A percentile compares a stretch with the other conserved stretches of the same genome.
These are phyloP conservation scores for Cyberlindnera amylophila DNA, from an alignment of 805 yeast genomes.

Conservation along the genomic window DNA sequence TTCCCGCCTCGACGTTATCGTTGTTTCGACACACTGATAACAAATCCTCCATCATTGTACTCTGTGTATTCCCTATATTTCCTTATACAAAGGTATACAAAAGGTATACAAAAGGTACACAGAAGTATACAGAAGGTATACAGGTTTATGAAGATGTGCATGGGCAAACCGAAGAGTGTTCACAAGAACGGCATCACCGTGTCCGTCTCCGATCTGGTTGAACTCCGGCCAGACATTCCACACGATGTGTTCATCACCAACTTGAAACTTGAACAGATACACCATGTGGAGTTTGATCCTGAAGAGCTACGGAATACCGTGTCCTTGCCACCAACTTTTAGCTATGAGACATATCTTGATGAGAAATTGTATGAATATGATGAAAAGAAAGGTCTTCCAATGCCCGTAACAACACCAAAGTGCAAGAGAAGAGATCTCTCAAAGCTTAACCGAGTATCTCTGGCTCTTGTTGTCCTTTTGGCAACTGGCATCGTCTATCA, in stretches of 20 bases:
- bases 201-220: neutral
- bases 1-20: too few relatives aligned
- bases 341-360: neutral
- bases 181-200: neutral
- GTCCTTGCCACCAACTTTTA: neutral
- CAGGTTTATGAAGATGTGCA: too few relatives aligned
- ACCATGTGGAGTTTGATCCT: constrained; percentile 14
- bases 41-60: too few relatives aligned
- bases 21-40: too few relatives aligned
- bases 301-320: neutral
- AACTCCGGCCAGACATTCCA: constrained; percentile 2
- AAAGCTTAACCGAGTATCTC: neutral
- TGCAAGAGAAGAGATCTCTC: neutral
- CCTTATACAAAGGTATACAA: too few relatives aligned
- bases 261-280: constrained; percentile 6
- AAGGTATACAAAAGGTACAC: too few relatives aligned
- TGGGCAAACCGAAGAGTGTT: constrained; percentile 13
- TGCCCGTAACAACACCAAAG: constrained; percentile 1
- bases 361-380: neutral
- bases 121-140: too few relatives aligned
- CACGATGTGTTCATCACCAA: constrained; percentile 13
- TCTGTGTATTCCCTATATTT: too few relatives aligned
- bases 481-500: neutral
- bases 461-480: neutral
- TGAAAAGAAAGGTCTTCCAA: neutral